Evolutionary conservation across 2,329 filamentous ascomycete species (phyloP), one percentile per base, ranked within the genome.

Genomic region (Metarhizium sp.): DNA sequence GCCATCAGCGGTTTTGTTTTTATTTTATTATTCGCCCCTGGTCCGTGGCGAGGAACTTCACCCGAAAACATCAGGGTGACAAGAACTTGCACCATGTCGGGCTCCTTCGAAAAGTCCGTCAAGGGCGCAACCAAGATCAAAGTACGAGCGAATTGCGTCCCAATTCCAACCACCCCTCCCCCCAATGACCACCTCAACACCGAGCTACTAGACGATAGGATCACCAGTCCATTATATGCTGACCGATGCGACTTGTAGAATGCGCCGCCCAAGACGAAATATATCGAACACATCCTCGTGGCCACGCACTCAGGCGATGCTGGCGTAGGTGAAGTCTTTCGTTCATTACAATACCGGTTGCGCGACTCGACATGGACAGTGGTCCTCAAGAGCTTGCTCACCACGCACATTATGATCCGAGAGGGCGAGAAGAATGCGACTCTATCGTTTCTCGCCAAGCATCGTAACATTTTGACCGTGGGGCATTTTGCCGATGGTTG

Each of bases 281-380:
- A 97, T 76, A 95, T 99, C 76, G 94, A 99, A 72, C 91, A 96
- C 69, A 96, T 99, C 68, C 82, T 99, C 56, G 81, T 96, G 62
- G 92, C 94, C 60, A 99, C 94, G 42, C 90, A 96, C 73, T 87
- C 91, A 25, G 94, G 92, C 63, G 94, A 99, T 73, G 88, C 90
- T 54, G 94, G 92, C 62, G 90, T 99, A 58, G 92, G 87, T 58
- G 94, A 99, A 75, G 89, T 99, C 67, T 97, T 99, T 71, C 86
- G 94, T 58, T 90, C 91, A 46, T 78, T 99, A 54, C 91, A 95
- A 68, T 84, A 90, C 69, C 85, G 94, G 53, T 74, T 99, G 62
- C 87, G 91, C 69, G 94, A 99, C 71, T 92, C 92, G 62, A 96
- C 94, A 78, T 99, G 94, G 94, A 99, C 94, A n/a, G 91, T 97